Conservation (phyloP, 1,139 yeast genomes). For the Lizanozyma gosingica region DNA sequence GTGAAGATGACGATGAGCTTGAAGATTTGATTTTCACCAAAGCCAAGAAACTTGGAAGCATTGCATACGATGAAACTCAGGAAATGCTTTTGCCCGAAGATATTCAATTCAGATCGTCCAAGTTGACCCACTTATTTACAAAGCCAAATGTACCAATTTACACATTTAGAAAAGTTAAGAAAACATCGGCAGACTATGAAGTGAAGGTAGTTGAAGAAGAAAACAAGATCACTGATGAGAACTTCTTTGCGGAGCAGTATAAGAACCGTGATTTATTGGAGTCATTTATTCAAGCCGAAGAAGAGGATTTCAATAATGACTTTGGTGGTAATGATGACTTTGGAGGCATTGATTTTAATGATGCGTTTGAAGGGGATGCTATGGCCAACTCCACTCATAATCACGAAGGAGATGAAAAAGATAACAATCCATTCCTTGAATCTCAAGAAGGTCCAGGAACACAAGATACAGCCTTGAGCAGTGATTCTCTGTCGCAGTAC, state of each 20-base stretch:
- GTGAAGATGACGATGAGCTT: slow-evolving; percentile 30
- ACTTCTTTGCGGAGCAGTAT: slow-evolving; percentile 67
- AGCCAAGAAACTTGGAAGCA: slow-evolving; percentile 22
- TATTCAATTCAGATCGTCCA: slow-evolving; percentile 60
- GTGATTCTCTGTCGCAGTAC: neutral
- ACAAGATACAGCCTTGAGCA: neutral
- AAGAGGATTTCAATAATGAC: slow-evolving; percentile 34
- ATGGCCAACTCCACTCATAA: slow-evolving; percentile 5
- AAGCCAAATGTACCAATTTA: slow-evolving; percentile 43
- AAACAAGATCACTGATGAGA: slow-evolving; percentile 46
- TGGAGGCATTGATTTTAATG: slow-evolving; percentile 39
- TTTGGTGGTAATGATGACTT: slow-evolving; percentile 29
- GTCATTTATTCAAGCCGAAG: slow-evolving; percentile 38
- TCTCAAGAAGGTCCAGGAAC: neutral
- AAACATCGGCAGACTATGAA: slow-evolving; percentile 10
- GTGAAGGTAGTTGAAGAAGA: slow-evolving; percentile 6
- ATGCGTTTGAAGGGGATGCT: slow-evolving; percentile 23
- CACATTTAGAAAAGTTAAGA: slow-evolving; percentile 3
- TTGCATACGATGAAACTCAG: slow-evolving; percentile 20
- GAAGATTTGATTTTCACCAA: slow-evolving; percentile 42
- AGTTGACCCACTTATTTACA: slow-evolving; percentile 58
- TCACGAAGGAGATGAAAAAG: slow-evolving; percentile 16
- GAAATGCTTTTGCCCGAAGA: slow-evolving; percentile 61
- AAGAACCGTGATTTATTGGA: slow-evolving; percentile 31
- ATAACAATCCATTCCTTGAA: slow-evolving; percentile 1